Conservation (phyloP, 176 grass and related monocot species). For the Zea mays region DNA sequence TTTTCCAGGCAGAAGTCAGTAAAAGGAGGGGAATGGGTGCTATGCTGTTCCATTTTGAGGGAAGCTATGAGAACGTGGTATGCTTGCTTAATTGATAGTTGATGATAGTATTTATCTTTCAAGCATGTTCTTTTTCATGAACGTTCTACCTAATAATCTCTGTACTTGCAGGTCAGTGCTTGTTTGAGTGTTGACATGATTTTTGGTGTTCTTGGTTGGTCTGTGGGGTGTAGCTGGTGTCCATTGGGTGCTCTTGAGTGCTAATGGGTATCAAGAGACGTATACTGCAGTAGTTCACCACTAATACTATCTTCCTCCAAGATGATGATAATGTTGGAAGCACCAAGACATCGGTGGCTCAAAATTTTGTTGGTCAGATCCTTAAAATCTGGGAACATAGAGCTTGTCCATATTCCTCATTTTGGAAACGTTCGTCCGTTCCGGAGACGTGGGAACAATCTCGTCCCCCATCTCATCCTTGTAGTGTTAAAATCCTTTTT, state of each 20-base stretch:
- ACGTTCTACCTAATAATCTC: conserved; percentile 27
- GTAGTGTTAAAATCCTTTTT: too few species aligned
- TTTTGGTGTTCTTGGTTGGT: conserved; percentile 81
- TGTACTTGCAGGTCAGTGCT: conserved; percentile 57
- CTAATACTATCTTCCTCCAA: conserved; percentile 13
- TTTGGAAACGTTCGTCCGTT: too few species aligned
- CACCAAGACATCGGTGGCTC: not conserved
- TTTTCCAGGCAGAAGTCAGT: conserved; percentile 75
- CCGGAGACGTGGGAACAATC: too few species aligned
- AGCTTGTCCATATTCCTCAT: too few species aligned
- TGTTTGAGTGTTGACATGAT: conserved; percentile 67
- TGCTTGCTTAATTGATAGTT: conserved; percentile 15
- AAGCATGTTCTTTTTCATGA: conserved; percentile 16
- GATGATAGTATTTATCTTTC: conserved; percentile 1
- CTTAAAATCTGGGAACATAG: too few species aligned
- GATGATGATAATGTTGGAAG: conserved; percentile 30
- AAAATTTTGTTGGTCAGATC: conserved; percentile 7
- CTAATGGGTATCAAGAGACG: conserved; percentile 31
- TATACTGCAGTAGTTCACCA: not conserved
- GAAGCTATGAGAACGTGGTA: conserved; percentile 78
- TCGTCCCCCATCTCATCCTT: too few species aligned
- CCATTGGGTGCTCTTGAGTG: conserved; percentile 59
- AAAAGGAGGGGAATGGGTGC: conserved; percentile 70
- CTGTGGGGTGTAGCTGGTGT: conserved; percentile 77
- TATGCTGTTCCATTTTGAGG: conserved; percentile 84